Base-by-base conservation (phyloP, 106 monocot species). In the Gastrodia elata region DNA sequence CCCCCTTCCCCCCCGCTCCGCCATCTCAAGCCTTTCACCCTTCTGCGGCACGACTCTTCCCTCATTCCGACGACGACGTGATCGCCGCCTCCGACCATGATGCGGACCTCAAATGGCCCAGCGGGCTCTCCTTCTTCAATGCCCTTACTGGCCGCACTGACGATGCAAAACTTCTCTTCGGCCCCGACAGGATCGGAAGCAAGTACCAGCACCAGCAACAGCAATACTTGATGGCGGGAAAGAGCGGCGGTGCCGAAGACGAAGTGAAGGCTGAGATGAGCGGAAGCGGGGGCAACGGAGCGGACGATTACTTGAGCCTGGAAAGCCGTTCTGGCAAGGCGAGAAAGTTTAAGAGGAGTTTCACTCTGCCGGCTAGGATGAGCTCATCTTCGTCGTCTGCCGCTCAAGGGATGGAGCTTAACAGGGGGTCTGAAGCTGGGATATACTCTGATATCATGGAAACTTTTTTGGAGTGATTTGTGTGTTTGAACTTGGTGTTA, bases 371-470 rank as follows among this genome's bases (percentile, higher is more conserved):
- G 13, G 86, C 78, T 4, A 77, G 86, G 56, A 88, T 88, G 88
- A 77, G 52, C 14, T 73, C 87, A 25, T 79, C 83, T 4, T 73
- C 85, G 8, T 41, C 85, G 28, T 78, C 90, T 27, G 61, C 11
- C 10, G 13, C 61, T 32, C 79, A 85, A 36, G 65, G 70, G 27
- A 83, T 79, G 77, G 85, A 87, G 55, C 78, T n/a, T n/a, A n/a
- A 87, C 64, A 70, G 82, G 64, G 46, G 74, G 41, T 80, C 82
- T 4, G 91, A 88, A 33, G 79, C 78, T 6, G 88, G 85, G 8
- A 84, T 91, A 22, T 91, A 85, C 83, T 77, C 78, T 26, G 91
- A 87, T 44, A 83, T 91, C 73, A 85, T 91, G 87, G 91, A 91
- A 64, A 87, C 80, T 27, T 91, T 85, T 76, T 83, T 91, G 75